Percentiles rank a stretch among this genome's conserved stretches.
Conservation (phyloP, 1,139 yeast species). For the Kodamaea fungicola region DNA sequence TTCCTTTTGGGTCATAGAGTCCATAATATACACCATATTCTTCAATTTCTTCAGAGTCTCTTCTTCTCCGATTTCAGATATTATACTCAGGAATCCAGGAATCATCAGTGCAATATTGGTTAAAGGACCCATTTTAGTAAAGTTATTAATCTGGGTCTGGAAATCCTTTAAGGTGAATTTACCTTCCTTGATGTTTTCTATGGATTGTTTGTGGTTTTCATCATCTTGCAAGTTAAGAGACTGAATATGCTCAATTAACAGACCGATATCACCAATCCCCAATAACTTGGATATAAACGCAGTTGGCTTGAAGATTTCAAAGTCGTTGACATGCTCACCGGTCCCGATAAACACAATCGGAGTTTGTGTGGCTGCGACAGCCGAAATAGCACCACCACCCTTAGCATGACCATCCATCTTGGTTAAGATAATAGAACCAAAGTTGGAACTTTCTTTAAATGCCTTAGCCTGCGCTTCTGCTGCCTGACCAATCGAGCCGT, state of each 20-base stretch:
- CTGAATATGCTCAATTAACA: constrained; percentile 90
- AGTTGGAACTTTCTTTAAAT: constrained; percentile 86
- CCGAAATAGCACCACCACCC: constrained; percentile 99
- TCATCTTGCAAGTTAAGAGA: constrained; percentile 75
- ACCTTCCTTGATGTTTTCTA: constrained; percentile 93
- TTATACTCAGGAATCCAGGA: constrained; percentile 85
- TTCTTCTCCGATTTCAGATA: constrained; percentile 87
- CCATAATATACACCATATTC: constrained; percentile 89
- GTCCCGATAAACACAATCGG: constrained; percentile 98
- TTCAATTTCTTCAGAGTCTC: constrained; percentile 81
- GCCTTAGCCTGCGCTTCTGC: constrained; percentile 95
- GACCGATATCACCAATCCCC: constrained; percentile 95
- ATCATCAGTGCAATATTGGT: constrained; percentile 93
- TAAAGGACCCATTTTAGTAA: constrained; percentile 94
- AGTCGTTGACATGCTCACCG: constrained; percentile 93
- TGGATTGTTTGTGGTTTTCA: constrained; percentile 73
- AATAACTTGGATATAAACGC: constrained; percentile 84
- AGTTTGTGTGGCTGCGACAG: constrained; percentile 94
- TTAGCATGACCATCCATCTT: constrained; percentile 99
- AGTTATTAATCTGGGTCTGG: constrained; percentile 92
- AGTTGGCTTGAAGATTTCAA: constrained; percentile 87
- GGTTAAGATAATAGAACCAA: constrained; percentile 92
- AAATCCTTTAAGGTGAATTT: constrained; percentile 88
- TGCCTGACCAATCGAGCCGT: constrained; percentile 97
- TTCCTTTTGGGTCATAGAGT: constrained; percentile 92